Base-by-base conservation (phyloP, 116 monocot species). In the Iris pallida region DNA sequence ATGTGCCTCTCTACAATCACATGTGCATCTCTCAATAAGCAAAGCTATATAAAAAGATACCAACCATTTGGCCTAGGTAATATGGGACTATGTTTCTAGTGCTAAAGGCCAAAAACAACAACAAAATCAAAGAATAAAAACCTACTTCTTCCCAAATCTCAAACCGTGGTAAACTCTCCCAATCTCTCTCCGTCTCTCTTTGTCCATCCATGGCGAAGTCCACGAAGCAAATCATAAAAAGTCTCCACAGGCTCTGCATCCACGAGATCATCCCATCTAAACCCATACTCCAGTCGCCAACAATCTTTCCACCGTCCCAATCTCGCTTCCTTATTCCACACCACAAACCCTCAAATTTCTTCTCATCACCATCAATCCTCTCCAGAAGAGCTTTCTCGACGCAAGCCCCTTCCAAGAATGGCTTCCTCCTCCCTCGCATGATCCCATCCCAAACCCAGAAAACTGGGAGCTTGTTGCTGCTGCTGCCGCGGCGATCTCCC, bases 131-230 rank as follows among this genome's bases (percentile, higher is more conserved):
- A n/a, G n/a, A n/a, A n/a, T n/a, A n/a, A n/a, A n/a, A n/a, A n/a
- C n/a, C n/a, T n/a, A n/a, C n/a, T n/a, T n/a, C n/a, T n/a, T n/a
- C n/a, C n/a, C n/a, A n/a, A n/a, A n/a, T n/a, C n/a, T n/a, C n/a
- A n/a, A n/a, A n/a, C n/a, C n/a, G n/a, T n/a, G n/a, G n/a, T n/a
- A n/a, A n/a, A n/a, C 47, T 19, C 30, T 20, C 51, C 17, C 48
- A 1, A 13, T 7, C 9, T 56, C 17, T n/a, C 56, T 19, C 68
- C 45, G 11, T 4, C 2, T 2, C 15, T 7, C 55, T 45, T 20
- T n/a, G 55, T 20, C 58, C 17, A 19, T 8, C 20, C 55, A 76
- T 73, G 83, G 76, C 76, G 53, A 79, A 73, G 48, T 63, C 83
- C 56, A 63, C 76, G 4, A 83, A 73, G 68, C 59, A 54, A 76